These are phyloP conservation scores for Rhododendron williamsianum DNA, from an alignment of 148 eudicot genomes.

Conservation along the genomic window DNA sequence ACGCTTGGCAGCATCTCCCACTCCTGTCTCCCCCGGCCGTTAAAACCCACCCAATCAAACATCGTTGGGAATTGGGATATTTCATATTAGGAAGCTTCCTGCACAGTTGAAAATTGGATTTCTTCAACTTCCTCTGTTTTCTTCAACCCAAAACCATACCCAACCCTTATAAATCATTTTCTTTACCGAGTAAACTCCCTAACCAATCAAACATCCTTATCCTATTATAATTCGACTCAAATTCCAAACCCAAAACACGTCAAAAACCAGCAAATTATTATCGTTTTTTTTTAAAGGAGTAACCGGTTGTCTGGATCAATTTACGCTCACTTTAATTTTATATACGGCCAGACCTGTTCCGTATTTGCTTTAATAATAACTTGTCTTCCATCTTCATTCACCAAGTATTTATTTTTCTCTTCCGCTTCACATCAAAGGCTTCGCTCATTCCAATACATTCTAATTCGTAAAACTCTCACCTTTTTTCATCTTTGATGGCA, in stretches of 20 bases:
- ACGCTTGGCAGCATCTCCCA: too few species aligned
- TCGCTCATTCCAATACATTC: neutral
- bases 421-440: neutral
- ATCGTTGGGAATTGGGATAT: neutral
- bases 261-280: neutral
- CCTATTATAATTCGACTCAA: neutral
- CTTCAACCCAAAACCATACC: neutral
- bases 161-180: neutral
- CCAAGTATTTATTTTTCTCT: neutral
- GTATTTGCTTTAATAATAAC: neutral
- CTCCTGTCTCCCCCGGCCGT: neutral
- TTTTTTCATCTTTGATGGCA: slow-evolving; percentile 33
- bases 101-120: neutral
- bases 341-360: neutral
- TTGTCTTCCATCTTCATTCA: neutral
- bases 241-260: neutral
- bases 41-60: neutral
- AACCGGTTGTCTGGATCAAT: too few species aligned
- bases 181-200: neutral
- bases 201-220: neutral
- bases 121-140: neutral
- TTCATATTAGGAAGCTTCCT: neutral
- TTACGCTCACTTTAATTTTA: too few species aligned
- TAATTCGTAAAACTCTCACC: neutral
- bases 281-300: too few species aligned